Evolutionary conservation across 768 basidiomycete species (phyloP).

Genomic region (Calocybe indica): DNA sequence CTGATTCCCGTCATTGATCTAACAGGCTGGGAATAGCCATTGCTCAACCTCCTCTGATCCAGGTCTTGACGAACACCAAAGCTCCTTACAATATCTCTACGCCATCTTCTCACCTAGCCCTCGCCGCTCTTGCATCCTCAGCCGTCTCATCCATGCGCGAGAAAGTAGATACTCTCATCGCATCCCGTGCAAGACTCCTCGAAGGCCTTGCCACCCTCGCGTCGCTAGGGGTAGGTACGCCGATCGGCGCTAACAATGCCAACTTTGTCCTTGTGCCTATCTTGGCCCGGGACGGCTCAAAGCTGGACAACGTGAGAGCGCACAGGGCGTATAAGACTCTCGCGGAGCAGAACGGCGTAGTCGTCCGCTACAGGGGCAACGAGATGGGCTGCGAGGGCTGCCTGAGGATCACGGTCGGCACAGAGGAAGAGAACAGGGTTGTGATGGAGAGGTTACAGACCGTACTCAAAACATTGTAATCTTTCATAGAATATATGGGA

Average conservation of each 20-base stretch:
- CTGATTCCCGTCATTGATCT: not conserved
- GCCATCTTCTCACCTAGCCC: conserved; percentile 80
- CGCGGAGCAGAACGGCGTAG: conserved; percentile 82
- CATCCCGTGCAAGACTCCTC: conserved; percentile 53
- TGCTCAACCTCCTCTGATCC: conserved; percentile 85
- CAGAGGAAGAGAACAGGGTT: conserved; percentile 65
- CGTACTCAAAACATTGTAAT: conserved; percentile 31
- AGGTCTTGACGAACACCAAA: conserved; percentile 90
- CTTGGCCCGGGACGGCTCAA: conserved; percentile 35
- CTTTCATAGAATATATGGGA: no score
- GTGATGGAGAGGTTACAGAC: conserved; percentile 50
- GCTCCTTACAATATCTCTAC: conserved; percentile 96
- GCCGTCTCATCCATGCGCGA: conserved; percentile 59
- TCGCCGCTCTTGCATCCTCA: conserved; percentile 64
- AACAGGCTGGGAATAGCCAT: conserved; percentile 82
- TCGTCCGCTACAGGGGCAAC: conserved; percentile 83
- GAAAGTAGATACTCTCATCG: conserved; percentile 54
- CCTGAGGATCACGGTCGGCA: conserved; percentile 86
- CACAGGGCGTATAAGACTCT: conserved; percentile 67
- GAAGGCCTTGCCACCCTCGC: conserved; percentile 38
- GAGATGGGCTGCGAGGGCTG: conserved; percentile 87
- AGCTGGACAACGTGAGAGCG: conserved; percentile 58
- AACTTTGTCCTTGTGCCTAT: conserved; percentile 89
- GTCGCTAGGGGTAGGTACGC: conserved; percentile 51
- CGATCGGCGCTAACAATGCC: conserved; percentile 79